These are phyloP conservation scores for Aspergillus hortae DNA, from an alignment of 2,329 filamentous ascomycete species.

Conservation along the genomic window DNA sequence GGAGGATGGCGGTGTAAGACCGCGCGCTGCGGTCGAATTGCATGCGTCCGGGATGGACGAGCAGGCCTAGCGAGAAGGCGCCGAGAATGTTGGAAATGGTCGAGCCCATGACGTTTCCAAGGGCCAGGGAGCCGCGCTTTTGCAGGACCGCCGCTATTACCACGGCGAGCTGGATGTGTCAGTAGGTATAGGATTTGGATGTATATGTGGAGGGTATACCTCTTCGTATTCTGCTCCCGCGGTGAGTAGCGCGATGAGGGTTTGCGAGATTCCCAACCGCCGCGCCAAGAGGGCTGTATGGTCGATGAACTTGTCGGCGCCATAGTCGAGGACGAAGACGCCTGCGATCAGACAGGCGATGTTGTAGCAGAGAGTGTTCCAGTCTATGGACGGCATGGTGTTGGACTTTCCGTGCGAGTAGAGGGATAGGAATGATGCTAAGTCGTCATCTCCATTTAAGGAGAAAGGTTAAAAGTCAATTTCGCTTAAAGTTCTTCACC, in stretches of 20 bases:
- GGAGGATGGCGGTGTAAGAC: constrained; percentile 44
- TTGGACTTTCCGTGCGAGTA: too few relatives aligned
- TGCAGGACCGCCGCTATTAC: constrained; percentile 48
- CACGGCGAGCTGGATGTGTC: constrained; percentile 47
- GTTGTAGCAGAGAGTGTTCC: constrained; percentile 39
- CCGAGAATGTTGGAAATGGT: constrained; percentile 55
- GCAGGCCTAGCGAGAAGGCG: constrained; percentile 52
- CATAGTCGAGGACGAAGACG: constrained; percentile 50
- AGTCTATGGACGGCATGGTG: constrained; percentile 20
- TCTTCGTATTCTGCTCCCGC: constrained; percentile 57
- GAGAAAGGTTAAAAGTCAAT: neutral
- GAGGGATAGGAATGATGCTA: too few relatives aligned
- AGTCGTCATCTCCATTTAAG: neutral
- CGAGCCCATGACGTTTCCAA: constrained; percentile 56
- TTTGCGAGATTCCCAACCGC: constrained; percentile 44
- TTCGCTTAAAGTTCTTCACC: too few relatives aligned
- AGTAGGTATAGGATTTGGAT: too few relatives aligned
- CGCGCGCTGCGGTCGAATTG: constrained; percentile 49
- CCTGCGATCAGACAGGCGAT: constrained; percentile 28
- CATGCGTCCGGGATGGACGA: constrained; percentile 37
- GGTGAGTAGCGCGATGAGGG: constrained; percentile 51
- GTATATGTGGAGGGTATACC: too few relatives aligned
- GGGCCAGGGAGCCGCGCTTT: constrained; percentile 45
- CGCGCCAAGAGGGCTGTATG: constrained; percentile 48
- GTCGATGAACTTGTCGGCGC: constrained; percentile 52